These are phyloP conservation scores for Phyllosticta citriasiana DNA, from an alignment of 2,329 filamentous ascomycete genomes.

Conservation along the genomic window DNA sequence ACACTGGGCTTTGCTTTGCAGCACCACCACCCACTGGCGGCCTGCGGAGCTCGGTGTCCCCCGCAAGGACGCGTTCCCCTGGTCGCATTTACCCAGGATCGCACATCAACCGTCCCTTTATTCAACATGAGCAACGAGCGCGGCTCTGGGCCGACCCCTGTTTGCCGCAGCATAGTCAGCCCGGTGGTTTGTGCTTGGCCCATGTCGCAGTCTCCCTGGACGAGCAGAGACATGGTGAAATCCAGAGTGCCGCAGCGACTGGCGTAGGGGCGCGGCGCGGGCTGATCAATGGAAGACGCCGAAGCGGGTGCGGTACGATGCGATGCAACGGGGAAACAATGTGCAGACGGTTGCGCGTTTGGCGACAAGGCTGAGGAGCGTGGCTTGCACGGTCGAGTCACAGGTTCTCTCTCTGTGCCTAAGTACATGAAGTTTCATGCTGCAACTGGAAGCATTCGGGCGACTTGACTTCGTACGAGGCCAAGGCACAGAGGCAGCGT, in stretches of 20 bases:
- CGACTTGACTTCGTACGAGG: constrained; percentile 6
- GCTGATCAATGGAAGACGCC: neutral
- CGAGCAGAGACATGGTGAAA: neutral
- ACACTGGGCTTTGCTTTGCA: neutral
- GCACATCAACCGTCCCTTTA: neutral
- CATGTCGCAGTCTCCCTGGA: neutral
- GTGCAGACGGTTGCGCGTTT: neutral
- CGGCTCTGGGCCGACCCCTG: neutral
- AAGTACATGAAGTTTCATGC: too few species aligned
- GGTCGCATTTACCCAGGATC: neutral
- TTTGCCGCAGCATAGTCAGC: neutral
- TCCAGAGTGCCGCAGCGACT: neutral
- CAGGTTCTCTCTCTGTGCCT: too few species aligned
- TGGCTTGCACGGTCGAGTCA: neutral
- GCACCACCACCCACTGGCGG: neutral
- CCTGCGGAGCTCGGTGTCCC: neutral
- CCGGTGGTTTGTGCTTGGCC: neutral
- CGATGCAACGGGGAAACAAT: neutral
- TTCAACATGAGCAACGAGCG: neutral
- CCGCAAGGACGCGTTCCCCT: neutral
- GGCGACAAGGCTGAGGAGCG: neutral
- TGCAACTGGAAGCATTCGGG: neutral
- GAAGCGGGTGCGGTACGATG: neutral
- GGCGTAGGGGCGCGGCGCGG: neutral
- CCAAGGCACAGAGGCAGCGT: neutral